Base-by-base conservation (phyloP, 371 early-diverging fungal species). In the Syncephalastrum sp. region DNA sequence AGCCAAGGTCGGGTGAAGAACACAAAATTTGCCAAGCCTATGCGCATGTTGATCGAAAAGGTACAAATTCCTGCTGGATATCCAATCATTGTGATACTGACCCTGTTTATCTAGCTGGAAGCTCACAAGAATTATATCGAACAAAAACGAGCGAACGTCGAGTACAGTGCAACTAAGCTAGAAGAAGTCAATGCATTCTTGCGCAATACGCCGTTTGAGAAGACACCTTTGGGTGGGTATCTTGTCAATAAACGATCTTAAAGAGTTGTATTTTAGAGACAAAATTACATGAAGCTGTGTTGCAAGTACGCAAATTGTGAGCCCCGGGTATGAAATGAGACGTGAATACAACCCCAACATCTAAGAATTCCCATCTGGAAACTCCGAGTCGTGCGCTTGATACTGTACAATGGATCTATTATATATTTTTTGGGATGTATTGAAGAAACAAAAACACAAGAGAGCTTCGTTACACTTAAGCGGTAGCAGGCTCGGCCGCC, bases 101-200 rank as follows among this genome's bases (percentile, higher is more conserved):
- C 2, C 27, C n/a, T 23, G 5, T 53, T 33, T 46, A n/a, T 54
- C 41, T 57, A 82, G 75, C 55, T 91, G 23, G 92, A 92, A 60
- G 88, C 88, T 65, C 91, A 91, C 58, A 73, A 86, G 33, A 77
- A 77, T 56, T 90, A 84, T 61, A 84, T 96, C 55, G 88, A 91
- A 65, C 81, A 82, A 52, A 82, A 86, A 60, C 84, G 94, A 33
- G 74, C 81, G 56, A 71, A 80, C 52, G 83, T 90, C 49, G 91
- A 91, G 47, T 93, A 91, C 61, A 79, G 86, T 42, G 88, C 95
- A 2, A 82, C 77, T 23, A 88, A 93, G 61, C 68, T 84, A 45
- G 72, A 81, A 3, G 80, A 85, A 58, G 88, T 84, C 47, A 68
- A 65, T 45, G 68, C 78, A 41, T 89, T 88, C 60, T 66, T 88